Evolutionary conservation across 2,329 filamentous ascomycete species (phyloP).

Genomic region (Emergomyces pasteurianus): DNA sequence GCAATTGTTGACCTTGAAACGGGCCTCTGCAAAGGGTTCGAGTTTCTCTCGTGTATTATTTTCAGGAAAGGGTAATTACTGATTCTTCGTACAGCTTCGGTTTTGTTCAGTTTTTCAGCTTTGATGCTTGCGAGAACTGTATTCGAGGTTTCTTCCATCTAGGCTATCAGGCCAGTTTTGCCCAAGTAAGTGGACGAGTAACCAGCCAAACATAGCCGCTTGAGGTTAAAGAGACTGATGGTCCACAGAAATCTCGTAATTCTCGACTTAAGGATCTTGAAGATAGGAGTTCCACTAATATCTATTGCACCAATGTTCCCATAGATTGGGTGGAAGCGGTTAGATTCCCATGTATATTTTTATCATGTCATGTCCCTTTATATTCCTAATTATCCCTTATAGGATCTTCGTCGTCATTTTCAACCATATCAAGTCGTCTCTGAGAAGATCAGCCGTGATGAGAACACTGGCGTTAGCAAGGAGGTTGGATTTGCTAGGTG

Average conservation of each 20-base stretch:
- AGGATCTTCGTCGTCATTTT: slow-evolving; percentile 58
- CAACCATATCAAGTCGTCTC: slow-evolving; percentile 59
- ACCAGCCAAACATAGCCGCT: slow-evolving; percentile 9
- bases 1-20: slow-evolving; percentile 94
- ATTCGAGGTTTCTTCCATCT: slow-evolving; percentile 91
- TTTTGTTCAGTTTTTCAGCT: slow-evolving; percentile 88
- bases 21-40: slow-evolving; percentile 89
- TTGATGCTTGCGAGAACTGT: slow-evolving; percentile 82
- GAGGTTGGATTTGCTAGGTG: slow-evolving; percentile 95
- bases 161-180: slow-evolving; percentile 96
- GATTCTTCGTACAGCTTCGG: slow-evolving; percentile 58
- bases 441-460: slow-evolving; percentile 87
- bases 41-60: slow-evolving; percentile 8
- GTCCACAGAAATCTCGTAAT: slow-evolving; percentile 80
- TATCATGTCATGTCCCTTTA: slow-evolving; percentile 9
- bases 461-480: slow-evolving; percentile 74
- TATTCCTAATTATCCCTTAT: slow-evolving; percentile 26
- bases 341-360: slow-evolving; percentile 21
- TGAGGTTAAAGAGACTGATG: slow-evolving; percentile 16
- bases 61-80: slow-evolving; percentile 14
- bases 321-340: slow-evolving; percentile 85
- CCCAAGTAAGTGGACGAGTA: slow-evolving; percentile 50
- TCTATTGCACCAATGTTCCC: slow-evolving; percentile 95
- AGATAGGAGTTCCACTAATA: slow-evolving; percentile 79
- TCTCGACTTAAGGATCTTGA: slow-evolving; percentile 93